Evolutionary conservation across 225 moss, liverwort and hornwort species (phyloP), one percentile per base, ranked within the genome.

Genomic region (Ulota crispa): DNA sequence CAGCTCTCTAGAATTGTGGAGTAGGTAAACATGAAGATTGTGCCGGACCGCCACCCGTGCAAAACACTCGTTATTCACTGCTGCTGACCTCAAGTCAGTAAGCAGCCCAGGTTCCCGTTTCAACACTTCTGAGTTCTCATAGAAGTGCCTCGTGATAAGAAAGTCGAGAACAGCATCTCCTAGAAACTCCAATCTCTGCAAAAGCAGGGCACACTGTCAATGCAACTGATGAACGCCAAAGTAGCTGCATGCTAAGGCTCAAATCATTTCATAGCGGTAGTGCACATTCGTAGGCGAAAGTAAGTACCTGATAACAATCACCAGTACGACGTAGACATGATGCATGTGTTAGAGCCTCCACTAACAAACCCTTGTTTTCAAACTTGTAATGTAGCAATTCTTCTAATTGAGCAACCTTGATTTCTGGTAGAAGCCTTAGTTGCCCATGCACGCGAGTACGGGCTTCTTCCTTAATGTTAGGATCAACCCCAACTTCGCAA

Each of bases 91-190:
- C 83, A 99, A 88, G 82, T 99, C 99, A 36, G 96, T 94, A 64
- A 99, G 93, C 78, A 83, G 69, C 37, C 99, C 99, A 68, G 94
- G 94, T 62, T 88, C 83, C 70, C 85, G 89, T 75, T 79, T 80
- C 54, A 91, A 81, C 26, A 79, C 72, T 62, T 85, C 85, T 56
- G 88, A 94, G 37, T 67, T 83, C 56, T 39, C 41, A 81, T 93
- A 99, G 41, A 96, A 92, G 76, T 99, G 89, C 82, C 64, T 84
- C 18, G 94, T 93, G 61, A 99, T 94, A 65, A 96, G 82, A 68
- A 89, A 96, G 86, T 99, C 96, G 74, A 99, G 91, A 12, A 96
- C 96, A 34, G 99, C 99, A 82, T 99, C 96, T 68, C 99, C 99
- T 64, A 99, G 86, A 81, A 99, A 99, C 77, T 96, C 99, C 86